Base-by-base conservation (phyloP, 306 rosid genomes). In the Casuarina equisetifolia region DNA sequence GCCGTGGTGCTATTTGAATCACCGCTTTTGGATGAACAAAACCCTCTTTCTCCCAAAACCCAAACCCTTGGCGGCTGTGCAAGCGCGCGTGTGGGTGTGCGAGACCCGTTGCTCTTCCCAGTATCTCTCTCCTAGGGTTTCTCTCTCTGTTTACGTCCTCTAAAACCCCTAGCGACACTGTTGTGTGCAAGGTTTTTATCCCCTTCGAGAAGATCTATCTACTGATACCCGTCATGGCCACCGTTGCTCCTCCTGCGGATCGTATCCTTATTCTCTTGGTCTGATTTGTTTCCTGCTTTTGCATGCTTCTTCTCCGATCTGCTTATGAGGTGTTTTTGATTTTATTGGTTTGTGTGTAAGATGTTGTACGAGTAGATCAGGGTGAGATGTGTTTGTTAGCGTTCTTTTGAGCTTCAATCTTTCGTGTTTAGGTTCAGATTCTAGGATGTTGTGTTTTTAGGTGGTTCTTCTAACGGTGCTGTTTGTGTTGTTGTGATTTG, bases 41-140 rank as follows among this genome's bases (percentile, higher is more conserved):
- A 84, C 97, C 97, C 98, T 92, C 90, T 92, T 71, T 89, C 77
- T 32, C 69, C 84, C 81, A 83, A 91, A 92, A 87, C 97, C 92
- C 96, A 90, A 92, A 92, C 97, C 97, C 94, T 89, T 94, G 97
- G 98, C 98, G 98, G 98, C 97, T 92, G 96, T 40, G 71, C 32
- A 25, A 25, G 32, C n/a, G 71, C 6, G 70, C 2, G 70, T 16
- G 70, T 39, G 64, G 32, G 64, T n/a, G 63, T 57, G 36, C 84
- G 88, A 85, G 91, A 85, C 90, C 87, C 92, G 79, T 88, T 85
- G 83, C 76, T 76, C 36, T 38, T 17, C 36, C 58, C 32, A 15
- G 71, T 71, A 49, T 68, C 45, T 74, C 51, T 73, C 5, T 79
- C 48, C 76, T 62, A 78, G 91, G 96, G 88, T 85, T 89, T 81